Evolutionary conservation across 2,329 filamentous ascomycete species (phyloP), one percentile per base, ranked within the genome.

Genomic region (Scorias spongiosa): DNA sequence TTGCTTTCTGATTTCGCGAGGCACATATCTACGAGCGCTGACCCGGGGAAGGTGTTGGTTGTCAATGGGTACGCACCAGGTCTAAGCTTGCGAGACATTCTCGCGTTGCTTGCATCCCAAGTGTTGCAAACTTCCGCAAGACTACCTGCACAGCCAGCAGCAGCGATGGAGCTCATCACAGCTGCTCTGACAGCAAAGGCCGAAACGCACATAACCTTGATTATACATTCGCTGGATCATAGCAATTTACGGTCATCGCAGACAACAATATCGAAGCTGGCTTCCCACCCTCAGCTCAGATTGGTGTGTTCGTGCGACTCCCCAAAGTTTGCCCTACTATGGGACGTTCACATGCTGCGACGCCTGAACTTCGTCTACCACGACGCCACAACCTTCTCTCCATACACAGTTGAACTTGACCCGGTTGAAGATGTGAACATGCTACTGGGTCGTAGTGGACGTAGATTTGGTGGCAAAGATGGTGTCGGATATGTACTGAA

Each of bases 401-500:
- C 84, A 1, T 85, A 84, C 53, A 69, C 72, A 10, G 71, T 74
- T 10, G 87, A 94, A 60, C 66, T 86, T 7, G 85, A 93, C 55
- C 78, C 84, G 2, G 86, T 96, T 2, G 87, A 96, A 59, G 84
- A 87, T 49, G 87, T 96, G 11, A 84, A 94, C 60, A 80, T 84
- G 55, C 72, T 95, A 0, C 74, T 96, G 0, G 87, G 88, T 40
- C 78, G 86, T 43, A 86, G 80, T 54, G 79, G 84, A 17, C 74
- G 83, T 42, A 78, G 85, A 37, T 74, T 89, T 7, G 87, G 86
- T 43, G 91, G 91, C 39, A 84, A 87, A 57, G 89, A 95, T 56
- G 91, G 91, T 49, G 84, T 95, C 1, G 80, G 79, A 5, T 96
- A 91, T 57, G 91, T 98, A 44, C 69, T 98, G 43, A 84, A 84